These are phyloP conservation scores for Yarrowia sp. DNA, from an alignment of 805 yeast genomes.

Conservation along the genomic window DNA sequence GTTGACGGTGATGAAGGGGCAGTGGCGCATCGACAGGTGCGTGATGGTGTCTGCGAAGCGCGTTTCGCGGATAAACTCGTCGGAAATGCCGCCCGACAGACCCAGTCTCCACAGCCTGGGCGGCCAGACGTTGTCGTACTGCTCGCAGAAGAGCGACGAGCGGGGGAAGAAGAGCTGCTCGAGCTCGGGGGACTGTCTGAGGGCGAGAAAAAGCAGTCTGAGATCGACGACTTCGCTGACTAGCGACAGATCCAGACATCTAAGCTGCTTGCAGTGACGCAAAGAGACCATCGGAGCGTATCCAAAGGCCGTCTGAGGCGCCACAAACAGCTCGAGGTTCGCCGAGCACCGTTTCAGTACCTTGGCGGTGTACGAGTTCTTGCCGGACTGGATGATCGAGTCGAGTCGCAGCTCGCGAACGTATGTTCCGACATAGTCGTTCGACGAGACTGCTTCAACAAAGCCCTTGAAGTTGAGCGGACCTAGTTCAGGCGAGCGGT, in stretches of 20 bases:
- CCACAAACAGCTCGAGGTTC: conserved; percentile 65
- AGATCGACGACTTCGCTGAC: conserved; percentile 90
- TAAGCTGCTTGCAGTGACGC: conserved; percentile 62
- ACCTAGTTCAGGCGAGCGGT: conserved; percentile 58
- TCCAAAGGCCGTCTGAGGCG: conserved; percentile 96
- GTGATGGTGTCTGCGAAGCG: conserved; percentile 71
- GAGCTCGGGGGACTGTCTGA: conserved; percentile 57
- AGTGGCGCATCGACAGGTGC: conserved; percentile 76
- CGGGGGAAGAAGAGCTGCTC: conserved; percentile 85
- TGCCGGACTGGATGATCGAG: conserved; percentile 82
- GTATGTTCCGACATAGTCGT: conserved; percentile 49
- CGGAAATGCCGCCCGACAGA: conserved; percentile 85
- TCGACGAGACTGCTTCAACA: conserved; percentile 60
- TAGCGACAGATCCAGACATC: conserved; percentile 70
- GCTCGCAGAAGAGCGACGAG: conserved; percentile 67
- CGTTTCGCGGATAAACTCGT: conserved; percentile 68
- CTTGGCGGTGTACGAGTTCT: conserved; percentile 84
- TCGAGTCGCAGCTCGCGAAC: conserved; percentile 73
- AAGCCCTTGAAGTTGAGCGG: conserved; percentile 69
- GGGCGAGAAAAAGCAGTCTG: conserved; percentile 72
- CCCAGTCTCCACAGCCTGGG: conserved; percentile 65
- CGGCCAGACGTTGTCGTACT: conserved; percentile 70
- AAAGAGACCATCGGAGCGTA: conserved; percentile 82
- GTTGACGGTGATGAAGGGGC: conserved; percentile 70
- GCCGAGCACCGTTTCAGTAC: conserved; percentile 72